Evolutionary conservation across 2,329 filamentous ascomycete species (phyloP), one percentile per base, ranked within the genome.

Genomic region (Fusarium sp.): DNA sequence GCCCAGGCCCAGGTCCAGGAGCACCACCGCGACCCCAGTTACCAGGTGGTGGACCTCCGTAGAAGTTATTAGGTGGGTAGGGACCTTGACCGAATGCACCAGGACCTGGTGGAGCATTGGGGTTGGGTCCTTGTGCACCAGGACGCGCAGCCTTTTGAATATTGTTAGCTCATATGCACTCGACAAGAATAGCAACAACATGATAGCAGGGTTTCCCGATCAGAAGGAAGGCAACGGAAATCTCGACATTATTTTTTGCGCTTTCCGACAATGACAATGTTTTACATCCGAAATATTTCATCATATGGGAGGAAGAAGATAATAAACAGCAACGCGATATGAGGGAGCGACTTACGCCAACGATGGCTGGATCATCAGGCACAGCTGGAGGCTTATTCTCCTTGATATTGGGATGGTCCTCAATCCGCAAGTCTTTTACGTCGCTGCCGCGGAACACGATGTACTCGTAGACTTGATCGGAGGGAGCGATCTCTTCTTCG

Each of bases 151-250:
- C 82, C 85, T 81, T 71, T 77, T 5, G 49, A 37, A 53, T 21
- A 13, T 51, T 51, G 73, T 80, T 68, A 78, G 75, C 64, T 62
- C 45, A 48, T 47, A 62, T 51, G 48, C 78, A 73, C 83, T 68
- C 50, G 51, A 41, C 32, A 47, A 69, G 68, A 67, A 67, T 23
- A 57, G 54, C n/a, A 55, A 62, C 59, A 53, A 34, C 41, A 27
- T 20, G 59, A 42, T 14, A 56, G 48, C 55, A 64, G 66, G 34
- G 12, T 61, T 63, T 74, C 69, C 69, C 47, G 69, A 90, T 97
- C 94, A 98, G 94, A 97, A 98, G 94, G 94, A 98, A 98, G 94
- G 94, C 94, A 98, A 97, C 94, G 94, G 94, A 97, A 91, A 92
- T 91, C 89, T 97, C 94, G 90, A 97, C 94, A 97, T 85, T 88